Percentiles rank a stretch among this genome's conserved stretches.
Evolutionary conservation across 768 basidiomycete genomes (phyloP).

Genomic region (Peribolospora kevripleyi): DNA sequence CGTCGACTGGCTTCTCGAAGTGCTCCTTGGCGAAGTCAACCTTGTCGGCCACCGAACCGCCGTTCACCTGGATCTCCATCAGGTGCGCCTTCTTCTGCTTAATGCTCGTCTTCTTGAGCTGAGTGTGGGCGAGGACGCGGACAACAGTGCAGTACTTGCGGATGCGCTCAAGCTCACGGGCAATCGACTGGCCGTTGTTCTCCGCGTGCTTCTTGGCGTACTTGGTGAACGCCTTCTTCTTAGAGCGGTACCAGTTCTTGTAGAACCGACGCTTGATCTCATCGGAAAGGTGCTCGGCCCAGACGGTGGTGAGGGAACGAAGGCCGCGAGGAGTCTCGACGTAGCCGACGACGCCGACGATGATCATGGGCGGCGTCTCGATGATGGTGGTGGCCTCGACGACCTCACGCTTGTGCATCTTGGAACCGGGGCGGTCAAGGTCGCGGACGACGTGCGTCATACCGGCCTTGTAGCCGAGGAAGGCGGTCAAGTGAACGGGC

Average conservation of each 20-base stretch:
- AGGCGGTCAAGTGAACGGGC: slow-evolving; percentile 90
- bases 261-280: slow-evolving; percentile 88
- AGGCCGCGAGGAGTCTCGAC: slow-evolving; percentile 98
- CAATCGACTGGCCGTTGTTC: slow-evolving; percentile 68
- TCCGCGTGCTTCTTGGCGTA: slow-evolving; percentile 99
- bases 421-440: slow-evolving; percentile 96
- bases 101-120: slow-evolving; percentile 92
- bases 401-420: slow-evolving; percentile 99
- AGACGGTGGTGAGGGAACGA: slow-evolving; percentile 89
- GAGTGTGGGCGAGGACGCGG: slow-evolving; percentile 96
- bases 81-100: slow-evolving; percentile 98
- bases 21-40: slow-evolving; percentile 79
- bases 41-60: slow-evolving; percentile 79
- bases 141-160: slow-evolving; percentile 99
- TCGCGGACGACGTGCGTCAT: slow-evolving; percentile 99
- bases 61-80: slow-evolving; percentile 99
- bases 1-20: slow-evolving; percentile 88
- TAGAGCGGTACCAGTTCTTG: slow-evolving; percentile 98
- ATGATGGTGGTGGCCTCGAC: slow-evolving; percentile 91
- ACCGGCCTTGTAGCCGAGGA: slow-evolving; percentile 99
- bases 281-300: slow-evolving; percentile 90
- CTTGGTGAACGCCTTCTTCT: slow-evolving; percentile 99
- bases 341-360: slow-evolving; percentile 96
- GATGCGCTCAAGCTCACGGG: slow-evolving; percentile 94
- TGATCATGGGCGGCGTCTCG: slow-evolving; percentile 89